Percentiles rank a stretch among this genome's conserved stretches.
phyloP scores from a whole-genome alignment of 2,329 filamentous ascomycete genomes.

The Stenocarpella maydis region DNA sequence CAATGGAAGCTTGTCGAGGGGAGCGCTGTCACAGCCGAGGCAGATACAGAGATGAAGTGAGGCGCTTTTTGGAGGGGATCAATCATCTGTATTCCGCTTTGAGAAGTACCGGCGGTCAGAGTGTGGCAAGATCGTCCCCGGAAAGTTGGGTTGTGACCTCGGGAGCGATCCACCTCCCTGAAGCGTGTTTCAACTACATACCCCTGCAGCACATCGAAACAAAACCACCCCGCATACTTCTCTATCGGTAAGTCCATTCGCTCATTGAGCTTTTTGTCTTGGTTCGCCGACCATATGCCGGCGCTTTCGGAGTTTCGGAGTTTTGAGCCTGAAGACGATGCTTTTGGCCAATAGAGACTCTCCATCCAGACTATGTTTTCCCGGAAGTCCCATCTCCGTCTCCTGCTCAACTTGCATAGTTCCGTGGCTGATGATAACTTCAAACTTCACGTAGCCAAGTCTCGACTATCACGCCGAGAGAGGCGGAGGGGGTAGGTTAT shows the following conservation, averaged over 20 bases:
- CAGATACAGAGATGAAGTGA: no score
- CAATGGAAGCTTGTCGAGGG: not conserved
- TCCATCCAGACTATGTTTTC: not conserved
- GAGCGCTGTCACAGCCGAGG: not conserved
- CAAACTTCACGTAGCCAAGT: no score
- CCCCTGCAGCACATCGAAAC: not conserved
- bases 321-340: not conserved
- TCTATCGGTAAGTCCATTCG: not conserved
- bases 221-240: not conserved
- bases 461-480: not conserved
- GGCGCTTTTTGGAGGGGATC: not conserved
- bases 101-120: not conserved
- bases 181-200: not conserved
- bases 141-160: not conserved
- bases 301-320: not conserved
- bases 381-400: not conserved
- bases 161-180: not conserved
- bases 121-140: not conserved
- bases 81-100: not conserved
- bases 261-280: not conserved
- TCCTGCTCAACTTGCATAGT: not conserved
- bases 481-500: no score
- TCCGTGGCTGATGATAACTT: not conserved
- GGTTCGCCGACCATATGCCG: not conserved
- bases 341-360: not conserved